phyloP scores from a whole-genome alignment of 1,284 basidiomycete genomes.

The Melampsora larici-populina region DNA sequence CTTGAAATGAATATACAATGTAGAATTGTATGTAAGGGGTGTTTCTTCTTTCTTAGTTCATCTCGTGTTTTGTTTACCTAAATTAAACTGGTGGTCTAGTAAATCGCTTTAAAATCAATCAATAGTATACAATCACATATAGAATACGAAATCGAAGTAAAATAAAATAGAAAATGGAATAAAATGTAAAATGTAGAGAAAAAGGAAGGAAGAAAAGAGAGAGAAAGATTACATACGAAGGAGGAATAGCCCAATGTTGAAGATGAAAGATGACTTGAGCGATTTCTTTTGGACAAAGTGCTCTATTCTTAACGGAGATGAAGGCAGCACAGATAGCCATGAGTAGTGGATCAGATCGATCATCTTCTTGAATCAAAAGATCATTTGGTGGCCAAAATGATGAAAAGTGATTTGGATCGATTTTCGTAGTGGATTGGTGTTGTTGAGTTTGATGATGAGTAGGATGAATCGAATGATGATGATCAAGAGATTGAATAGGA shows the following conservation, averaged over 20 bases:
- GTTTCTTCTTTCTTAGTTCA: too few relatives aligned
- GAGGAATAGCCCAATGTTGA: neutral
- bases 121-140: too few relatives aligned
- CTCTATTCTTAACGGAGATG: constrained; percentile 47
- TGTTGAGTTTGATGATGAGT: too few relatives aligned
- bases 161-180: neutral
- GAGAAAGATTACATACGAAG: constrained; percentile 18
- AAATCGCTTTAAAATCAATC: too few relatives aligned
- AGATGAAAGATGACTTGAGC: constrained; percentile 48
- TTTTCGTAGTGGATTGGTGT: too few relatives aligned
- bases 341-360: constrained; percentile 42
- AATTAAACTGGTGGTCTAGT: too few relatives aligned
- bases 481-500: too few relatives aligned
- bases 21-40: too few relatives aligned
- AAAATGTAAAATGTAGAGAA: neutral
- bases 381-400: neutral
- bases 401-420: too few relatives aligned
- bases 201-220: neutral
- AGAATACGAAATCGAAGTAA: neutral
- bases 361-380: constrained; percentile 43
- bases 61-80: too few relatives aligned
- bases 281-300: constrained; percentile 51
- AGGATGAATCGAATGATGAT: too few relatives aligned
- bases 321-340: constrained; percentile 48
- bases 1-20: too few relatives aligned